phyloP scores from a whole-genome alignment of 352 stramenopile genomes.

The Plasmopara halstedii region DNA sequence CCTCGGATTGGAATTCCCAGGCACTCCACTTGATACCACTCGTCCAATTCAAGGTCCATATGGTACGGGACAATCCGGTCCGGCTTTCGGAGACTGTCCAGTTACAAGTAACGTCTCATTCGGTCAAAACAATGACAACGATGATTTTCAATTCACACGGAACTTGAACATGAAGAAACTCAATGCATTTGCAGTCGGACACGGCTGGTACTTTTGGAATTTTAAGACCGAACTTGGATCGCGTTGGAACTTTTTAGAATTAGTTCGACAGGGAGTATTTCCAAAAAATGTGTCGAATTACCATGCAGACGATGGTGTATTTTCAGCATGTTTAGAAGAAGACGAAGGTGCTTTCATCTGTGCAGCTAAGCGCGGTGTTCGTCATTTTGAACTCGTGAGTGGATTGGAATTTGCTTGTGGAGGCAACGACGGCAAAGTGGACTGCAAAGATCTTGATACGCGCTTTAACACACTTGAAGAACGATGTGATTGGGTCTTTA shows the following conservation, averaged over 20 bases:
- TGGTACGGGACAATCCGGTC: conserved; percentile 72
- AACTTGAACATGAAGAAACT: conserved; percentile 90
- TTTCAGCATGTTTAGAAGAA: conserved; percentile 53
- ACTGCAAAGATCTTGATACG: conserved; percentile 41
- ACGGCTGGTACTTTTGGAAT: conserved; percentile 96
- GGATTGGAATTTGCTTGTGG: conserved; percentile 56
- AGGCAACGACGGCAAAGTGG: conserved; percentile 30
- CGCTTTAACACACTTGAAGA: conserved; percentile 50
- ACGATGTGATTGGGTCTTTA: conserved; percentile 62
- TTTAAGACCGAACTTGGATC: conserved; percentile 90
- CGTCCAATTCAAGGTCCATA: conserved; percentile 85
- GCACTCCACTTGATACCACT: conserved; percentile 79
- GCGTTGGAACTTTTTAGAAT: conserved; percentile 85
- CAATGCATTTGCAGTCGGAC: conserved; percentile 82
- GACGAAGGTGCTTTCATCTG: conserved; percentile 73
- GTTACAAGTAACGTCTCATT: conserved; percentile 79
- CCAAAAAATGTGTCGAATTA: conserved; percentile 73
- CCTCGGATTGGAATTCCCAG: conserved; percentile 81
- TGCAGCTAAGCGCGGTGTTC: conserved; percentile 58
- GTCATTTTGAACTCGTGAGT: conserved; percentile 39
- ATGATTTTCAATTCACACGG: conserved; percentile 70
- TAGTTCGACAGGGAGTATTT: conserved; percentile 52
- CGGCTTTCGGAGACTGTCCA: conserved; percentile 84
- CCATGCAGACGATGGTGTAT: conserved; percentile 41
- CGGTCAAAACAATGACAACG: conserved; percentile 68